Conservation (phyloP, 2,329 filamentous ascomycete genomes). For the Talaromyces marneffei region DNA sequence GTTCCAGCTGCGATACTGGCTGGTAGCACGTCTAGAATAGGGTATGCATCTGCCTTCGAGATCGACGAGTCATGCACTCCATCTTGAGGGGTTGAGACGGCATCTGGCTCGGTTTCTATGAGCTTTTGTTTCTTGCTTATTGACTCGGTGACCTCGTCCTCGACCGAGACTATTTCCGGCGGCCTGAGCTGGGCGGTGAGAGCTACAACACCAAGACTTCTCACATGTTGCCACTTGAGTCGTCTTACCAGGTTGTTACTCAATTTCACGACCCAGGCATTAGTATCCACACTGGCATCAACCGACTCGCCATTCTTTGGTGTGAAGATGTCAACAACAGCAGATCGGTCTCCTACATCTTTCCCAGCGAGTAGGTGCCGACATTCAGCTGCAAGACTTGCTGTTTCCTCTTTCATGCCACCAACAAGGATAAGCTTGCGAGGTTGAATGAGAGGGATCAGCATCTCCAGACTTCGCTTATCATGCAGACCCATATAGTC, state of each 20-base stretch:
- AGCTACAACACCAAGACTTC: constrained; percentile 85
- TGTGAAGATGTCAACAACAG: constrained; percentile 61
- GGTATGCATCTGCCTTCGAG: constrained; percentile 33
- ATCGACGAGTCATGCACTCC: constrained; percentile 20
- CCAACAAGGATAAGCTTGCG: constrained; percentile 91
- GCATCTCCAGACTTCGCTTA: constrained; percentile 85
- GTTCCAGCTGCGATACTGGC: constrained; percentile 63
- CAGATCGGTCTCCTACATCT: constrained; percentile 20
- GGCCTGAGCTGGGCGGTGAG: constrained; percentile 68
- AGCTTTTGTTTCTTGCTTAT: constrained; percentile 49
- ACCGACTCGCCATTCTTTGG: constrained; percentile 67
- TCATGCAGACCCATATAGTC: constrained; percentile 93
- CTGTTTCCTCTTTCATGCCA: constrained; percentile 72
- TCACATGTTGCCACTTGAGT: constrained; percentile 90
- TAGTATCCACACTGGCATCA: constrained; percentile 93
- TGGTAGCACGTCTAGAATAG: constrained; percentile 56
- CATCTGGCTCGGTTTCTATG: constrained; percentile 42
- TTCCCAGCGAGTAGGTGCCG: constrained; percentile 56
- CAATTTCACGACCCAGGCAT: constrained; percentile 92
- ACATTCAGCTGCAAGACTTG: constrained; percentile 72
- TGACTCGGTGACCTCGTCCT: constrained; percentile 35
- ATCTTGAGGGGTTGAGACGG: constrained; percentile 21
- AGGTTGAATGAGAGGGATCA: constrained; percentile 88
- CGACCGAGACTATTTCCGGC: constrained; percentile 31
- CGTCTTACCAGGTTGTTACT: constrained; percentile 78